phyloP scores from a whole-genome alignment of 305 asterid species.

The Solanum hybrid region DNA sequence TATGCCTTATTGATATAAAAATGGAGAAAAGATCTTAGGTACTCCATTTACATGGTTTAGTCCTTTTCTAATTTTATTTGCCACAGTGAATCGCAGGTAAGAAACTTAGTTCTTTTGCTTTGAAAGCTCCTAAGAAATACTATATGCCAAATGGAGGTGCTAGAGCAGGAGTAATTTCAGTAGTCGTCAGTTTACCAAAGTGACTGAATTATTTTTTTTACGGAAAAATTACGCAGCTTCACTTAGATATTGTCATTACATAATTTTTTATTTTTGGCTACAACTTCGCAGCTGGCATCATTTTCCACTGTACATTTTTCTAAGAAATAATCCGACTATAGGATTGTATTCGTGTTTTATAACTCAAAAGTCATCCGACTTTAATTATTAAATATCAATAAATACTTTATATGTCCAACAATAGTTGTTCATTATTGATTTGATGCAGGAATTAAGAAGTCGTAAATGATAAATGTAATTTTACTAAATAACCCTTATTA shows the following conservation, averaged over 20 bases:
- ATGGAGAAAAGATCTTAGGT: neutral
- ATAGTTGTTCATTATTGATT: too few relatives aligned
- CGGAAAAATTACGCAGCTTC: neutral
- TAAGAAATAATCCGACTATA: neutral
- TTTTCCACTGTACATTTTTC: neutral
- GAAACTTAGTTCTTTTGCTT: neutral
- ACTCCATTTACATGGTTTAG: neutral
- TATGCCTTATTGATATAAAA: neutral
- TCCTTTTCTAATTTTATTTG: neutral
- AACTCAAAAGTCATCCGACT: neutral
- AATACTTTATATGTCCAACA: neutral
- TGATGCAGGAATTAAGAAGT: neutral
- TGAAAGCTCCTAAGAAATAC: neutral
- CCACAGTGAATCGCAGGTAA: neutral
- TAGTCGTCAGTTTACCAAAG: neutral
- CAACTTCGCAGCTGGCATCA: neutral
- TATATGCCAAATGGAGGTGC: neutral
- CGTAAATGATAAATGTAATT: too few relatives aligned
- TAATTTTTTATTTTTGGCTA: too few relatives aligned
- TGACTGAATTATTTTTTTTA: neutral
- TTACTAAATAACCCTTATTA: too few relatives aligned
- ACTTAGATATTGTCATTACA: neutral
- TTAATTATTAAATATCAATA: neutral
- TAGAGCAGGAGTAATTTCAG: neutral
- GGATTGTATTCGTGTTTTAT: neutral